Evolutionary conservation across 148 eudicot genomes (phyloP).

Genomic region (Euryodendron excelsum): DNA sequence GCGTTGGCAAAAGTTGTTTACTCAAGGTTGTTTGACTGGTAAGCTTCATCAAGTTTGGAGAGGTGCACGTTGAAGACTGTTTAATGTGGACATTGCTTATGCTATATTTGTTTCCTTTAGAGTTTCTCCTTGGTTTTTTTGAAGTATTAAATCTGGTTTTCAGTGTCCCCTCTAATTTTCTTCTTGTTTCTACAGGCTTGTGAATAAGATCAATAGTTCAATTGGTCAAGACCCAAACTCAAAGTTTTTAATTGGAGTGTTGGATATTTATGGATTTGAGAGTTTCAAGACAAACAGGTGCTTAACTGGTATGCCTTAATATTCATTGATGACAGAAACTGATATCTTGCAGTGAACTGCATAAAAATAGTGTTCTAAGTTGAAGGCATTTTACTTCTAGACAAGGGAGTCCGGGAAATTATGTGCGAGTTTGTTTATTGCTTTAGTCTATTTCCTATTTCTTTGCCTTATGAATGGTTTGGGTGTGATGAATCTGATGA

Average conservation of each 20-base stretch:
- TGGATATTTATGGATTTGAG: slow-evolving; percentile 98
- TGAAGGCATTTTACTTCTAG: background rate
- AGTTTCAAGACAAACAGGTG: slow-evolving; percentile 99
- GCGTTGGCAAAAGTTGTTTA: slow-evolving; percentile 91
- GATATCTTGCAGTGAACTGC: slow-evolving; percentile 11
- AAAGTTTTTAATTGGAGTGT: slow-evolving; percentile 82
- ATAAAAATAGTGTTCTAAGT: slow-evolving; percentile 1
- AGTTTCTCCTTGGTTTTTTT: background rate
- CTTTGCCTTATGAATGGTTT: background rate
- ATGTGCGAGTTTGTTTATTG: background rate
- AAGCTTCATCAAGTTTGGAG: slow-evolving; percentile 26
- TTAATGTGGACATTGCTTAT: background rate
- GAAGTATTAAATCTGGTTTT: background rate
- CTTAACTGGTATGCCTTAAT: slow-evolving; percentile 52
- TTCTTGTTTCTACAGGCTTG: slow-evolving; percentile 62
- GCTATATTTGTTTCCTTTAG: background rate
- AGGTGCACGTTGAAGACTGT: background rate
- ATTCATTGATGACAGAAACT: slow-evolving; percentile 26
- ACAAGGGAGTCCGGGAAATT: background rate
- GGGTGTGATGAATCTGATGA: background rate
- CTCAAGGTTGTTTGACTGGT: slow-evolving; percentile 93
- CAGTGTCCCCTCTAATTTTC: background rate
- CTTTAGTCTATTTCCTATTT: slow-evolving; percentile 13
- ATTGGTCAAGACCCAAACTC: slow-evolving; percentile 91
- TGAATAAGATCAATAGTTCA: slow-evolving; percentile 76